Base-by-base conservation (phyloP, 2,329 filamentous ascomycete genomes). In the Elsinoe fawcettii region DNA sequence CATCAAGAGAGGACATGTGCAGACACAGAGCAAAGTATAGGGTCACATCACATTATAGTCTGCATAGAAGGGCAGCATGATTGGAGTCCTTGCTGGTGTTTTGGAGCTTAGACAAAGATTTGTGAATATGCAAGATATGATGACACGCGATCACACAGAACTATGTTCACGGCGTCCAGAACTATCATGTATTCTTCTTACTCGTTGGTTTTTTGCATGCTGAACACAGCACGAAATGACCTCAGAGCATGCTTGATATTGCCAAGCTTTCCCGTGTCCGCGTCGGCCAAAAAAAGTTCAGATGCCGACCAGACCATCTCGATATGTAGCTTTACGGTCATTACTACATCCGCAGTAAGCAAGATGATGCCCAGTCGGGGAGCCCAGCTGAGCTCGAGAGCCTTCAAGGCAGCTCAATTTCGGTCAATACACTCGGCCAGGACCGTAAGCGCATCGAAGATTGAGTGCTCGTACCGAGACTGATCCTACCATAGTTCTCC, bases 331-430 rank as follows among this genome's bases (percentile, higher is more conserved):
- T 18, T 53, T 5, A 16, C 6, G 7, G 30, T 39, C 25, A 12
- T 34, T 30, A 14, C 14, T 37, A 12, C 49, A 23, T 30, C 16
- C 5, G 12, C 25, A 51, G n/a, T 9, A 25, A 18, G 9, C 60
- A 64, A 54, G 55, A 77, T 77, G 75, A 71, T 77, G 68, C 73
- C 74, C 63, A 76, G 73, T 66, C 74, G 74, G 73, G 75, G 74
- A 62, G 64, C 75, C 41, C 71, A 69, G 64, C 66, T 70, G 60
- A 66, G 67, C 58, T 58, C 60, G 55, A 62, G 63, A 16, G 27
- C 54, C 27, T n/a, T 56, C 59, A 56, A 60, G 51, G 55, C 62
- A 46, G 60, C 66, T 51, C 61, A 62, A 11, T 62, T 60, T 39
- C 65, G 60, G 36, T 47, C 56, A 16, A 65, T 65, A 60, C 63